Conservation (phyloP, 305 asterid genomes). For the Fraxinus latifolia region DNA sequence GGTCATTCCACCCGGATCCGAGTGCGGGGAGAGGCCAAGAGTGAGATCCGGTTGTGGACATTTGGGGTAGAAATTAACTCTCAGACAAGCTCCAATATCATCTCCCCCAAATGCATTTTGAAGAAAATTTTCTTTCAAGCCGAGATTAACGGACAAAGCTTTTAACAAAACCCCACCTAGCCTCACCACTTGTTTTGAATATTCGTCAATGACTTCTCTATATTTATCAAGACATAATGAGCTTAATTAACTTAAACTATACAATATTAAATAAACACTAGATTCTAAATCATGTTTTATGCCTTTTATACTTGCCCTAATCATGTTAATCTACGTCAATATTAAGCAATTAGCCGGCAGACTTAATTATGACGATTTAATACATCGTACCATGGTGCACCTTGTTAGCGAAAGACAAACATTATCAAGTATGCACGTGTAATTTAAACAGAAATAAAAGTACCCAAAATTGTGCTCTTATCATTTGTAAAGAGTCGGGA, state of each 20-base stretch:
- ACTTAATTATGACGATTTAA: background rate
- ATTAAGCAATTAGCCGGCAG: background rate
- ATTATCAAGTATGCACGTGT: background rate
- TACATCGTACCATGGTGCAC: background rate
- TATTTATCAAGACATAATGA: background rate
- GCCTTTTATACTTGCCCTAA: background rate
- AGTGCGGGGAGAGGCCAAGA: slow-evolving; percentile 76
- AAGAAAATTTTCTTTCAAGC: slow-evolving; percentile 47
- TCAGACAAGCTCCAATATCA: slow-evolving; percentile 67
- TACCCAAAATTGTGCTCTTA: background rate
- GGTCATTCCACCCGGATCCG: slow-evolving; percentile 95
- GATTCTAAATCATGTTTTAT: background rate
- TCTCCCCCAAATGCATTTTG: slow-evolving; percentile 71
- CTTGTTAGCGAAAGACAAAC: background rate
- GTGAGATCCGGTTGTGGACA: slow-evolving; percentile 83
- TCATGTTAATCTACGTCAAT: background rate
- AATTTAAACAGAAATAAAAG: too few relatives aligned
- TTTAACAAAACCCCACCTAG: slow-evolving; percentile 62
- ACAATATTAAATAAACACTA: background rate
- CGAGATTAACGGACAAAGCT: slow-evolving; percentile 53
- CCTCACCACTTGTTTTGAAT: slow-evolving; percentile 55
- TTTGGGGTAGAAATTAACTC: slow-evolving; percentile 81
- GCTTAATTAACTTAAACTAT: background rate
- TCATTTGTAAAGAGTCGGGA: background rate
- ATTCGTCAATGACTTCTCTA: slow-evolving; percentile 66